These are phyloP conservation scores for Pontederia crassipes DNA, from an alignment of 176 grass and related monocot genomes.

Conservation along the genomic window DNA sequence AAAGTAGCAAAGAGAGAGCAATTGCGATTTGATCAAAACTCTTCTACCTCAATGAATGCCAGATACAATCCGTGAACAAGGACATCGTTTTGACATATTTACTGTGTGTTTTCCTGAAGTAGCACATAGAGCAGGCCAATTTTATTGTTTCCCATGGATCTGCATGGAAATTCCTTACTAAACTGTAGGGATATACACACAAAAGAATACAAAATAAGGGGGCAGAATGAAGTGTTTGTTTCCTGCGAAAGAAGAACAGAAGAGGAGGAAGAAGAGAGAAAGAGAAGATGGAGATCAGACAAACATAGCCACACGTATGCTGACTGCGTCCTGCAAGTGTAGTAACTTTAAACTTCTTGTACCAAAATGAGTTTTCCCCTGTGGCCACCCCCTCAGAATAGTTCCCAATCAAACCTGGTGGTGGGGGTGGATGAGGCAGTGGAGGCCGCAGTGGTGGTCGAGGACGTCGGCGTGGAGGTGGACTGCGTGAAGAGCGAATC, in stretches of 20 bases:
- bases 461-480: slow-evolving; percentile 46
- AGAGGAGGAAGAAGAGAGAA: slow-evolving; percentile 1
- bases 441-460: slow-evolving; percentile 49
- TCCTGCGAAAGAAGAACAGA: slow-evolving; percentile 39
- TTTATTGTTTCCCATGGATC: too few relatives aligned
- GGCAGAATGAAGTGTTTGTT: too few relatives aligned
- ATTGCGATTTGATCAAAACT: too few relatives aligned
- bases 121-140: too few relatives aligned
- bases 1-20: too few relatives aligned
- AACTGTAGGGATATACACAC: slow-evolving; percentile 65
- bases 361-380: slow-evolving; percentile 17
- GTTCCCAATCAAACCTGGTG: slow-evolving; percentile 67
- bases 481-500: slow-evolving; percentile 76
- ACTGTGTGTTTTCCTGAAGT: too few relatives aligned
- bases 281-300: neutral
- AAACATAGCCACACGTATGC: slow-evolving; percentile 14
- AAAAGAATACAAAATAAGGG: slow-evolving; percentile 33
- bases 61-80: too few relatives aligned
- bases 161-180: neutral
- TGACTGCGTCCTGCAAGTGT: too few relatives aligned
- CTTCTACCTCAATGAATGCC: too few relatives aligned
- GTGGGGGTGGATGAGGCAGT: slow-evolving; percentile 33
- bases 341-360: slow-evolving; percentile 25
- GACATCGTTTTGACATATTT: too few relatives aligned
- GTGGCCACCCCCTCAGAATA: slow-evolving; percentile 30